Evolutionary conservation across 208 protist species (phyloP).

Genomic region (Leishmania guyanensis): DNA sequence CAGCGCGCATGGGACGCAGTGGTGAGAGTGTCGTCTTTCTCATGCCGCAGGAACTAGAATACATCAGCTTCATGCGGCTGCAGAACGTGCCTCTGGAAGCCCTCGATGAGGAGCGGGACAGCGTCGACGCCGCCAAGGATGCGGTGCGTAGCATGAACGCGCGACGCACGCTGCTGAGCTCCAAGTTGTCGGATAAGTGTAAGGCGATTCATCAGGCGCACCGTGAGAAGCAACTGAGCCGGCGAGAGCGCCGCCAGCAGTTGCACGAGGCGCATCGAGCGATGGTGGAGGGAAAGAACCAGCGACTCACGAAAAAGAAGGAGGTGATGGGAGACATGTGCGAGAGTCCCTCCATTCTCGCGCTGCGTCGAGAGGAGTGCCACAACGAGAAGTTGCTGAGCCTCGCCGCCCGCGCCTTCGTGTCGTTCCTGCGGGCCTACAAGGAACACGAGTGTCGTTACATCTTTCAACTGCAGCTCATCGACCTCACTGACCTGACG

Average conservation of each 20-base stretch:
- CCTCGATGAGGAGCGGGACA: slow-evolving; percentile 74
- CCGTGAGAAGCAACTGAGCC: slow-evolving; percentile 68
- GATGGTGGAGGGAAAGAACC: slow-evolving; percentile 34
- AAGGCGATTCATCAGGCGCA: slow-evolving; percentile 78
- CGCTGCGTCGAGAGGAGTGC: slow-evolving; percentile 57
- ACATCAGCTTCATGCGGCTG: slow-evolving; percentile 91
- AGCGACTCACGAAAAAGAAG: slow-evolving; percentile 42
- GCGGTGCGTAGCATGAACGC: slow-evolving; percentile 59
- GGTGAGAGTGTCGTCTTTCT: slow-evolving; percentile 95
- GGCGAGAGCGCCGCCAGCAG: slow-evolving; percentile 68
- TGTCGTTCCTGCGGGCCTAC: slow-evolving; percentile 94
- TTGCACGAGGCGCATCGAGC: slow-evolving; percentile 65
- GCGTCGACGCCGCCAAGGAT: slow-evolving; percentile 57
- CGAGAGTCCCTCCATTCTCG: slow-evolving; percentile 65
- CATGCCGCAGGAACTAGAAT: slow-evolving; percentile 92
- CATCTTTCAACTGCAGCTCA: slow-evolving; percentile 91
- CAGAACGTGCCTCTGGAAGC: slow-evolving; percentile 89
- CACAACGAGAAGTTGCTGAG: slow-evolving; percentile 76
- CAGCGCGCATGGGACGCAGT: slow-evolving; percentile 94
- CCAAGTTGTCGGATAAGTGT: slow-evolving; percentile 54
- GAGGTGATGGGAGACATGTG: slow-evolving; percentile 83
- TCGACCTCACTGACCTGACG: slow-evolving; percentile 96
- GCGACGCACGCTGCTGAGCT: slow-evolving; percentile 77
- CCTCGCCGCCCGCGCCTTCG: slow-evolving; percentile 84
- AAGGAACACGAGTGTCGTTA: slow-evolving; percentile 94